Evolutionary conservation across 495 filamentous ascomycete species (phyloP), one percentile per base, ranked within the genome.

Genomic region (Parachaetomium inaequale): DNA sequence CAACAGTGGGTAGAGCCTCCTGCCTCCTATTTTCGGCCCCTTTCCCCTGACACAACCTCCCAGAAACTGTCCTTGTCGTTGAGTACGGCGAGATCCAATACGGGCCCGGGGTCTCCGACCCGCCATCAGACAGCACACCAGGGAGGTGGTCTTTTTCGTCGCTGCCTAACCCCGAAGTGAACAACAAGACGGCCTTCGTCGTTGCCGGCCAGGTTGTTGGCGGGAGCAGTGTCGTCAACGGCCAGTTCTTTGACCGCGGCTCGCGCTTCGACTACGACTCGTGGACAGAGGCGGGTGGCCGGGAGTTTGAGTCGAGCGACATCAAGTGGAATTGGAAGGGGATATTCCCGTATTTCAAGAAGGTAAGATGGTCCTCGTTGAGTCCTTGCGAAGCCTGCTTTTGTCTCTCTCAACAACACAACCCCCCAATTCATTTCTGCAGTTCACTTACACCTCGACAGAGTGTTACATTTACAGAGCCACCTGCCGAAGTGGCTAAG

Each of bases 261-360:
- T 68, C 71, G 8, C 51, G 54, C 0, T 69, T 59, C 26, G 80
- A 82, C 55, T 79, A 78, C 49, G 79, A 86, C 62, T 63, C 75
- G 0, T 86, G 85, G 84, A 73, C 75, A 51, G 63, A 67, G n/a
- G 64, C 80, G 2, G 81, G 81, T 8, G 81, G 81, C 61, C 69
- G 36, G 17, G 58, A 61, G 26, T 57, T 45, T 14, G 43, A 46
- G 1, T 34, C 25, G 2, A 56, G 56, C 21, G 17, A 21, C n/a
- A 43, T 29, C 36, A 50, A 61, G 17, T 74, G 72, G 72, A 54
- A 62, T 31, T 81, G 77, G 77, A 55, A 70, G 29, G 74, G 69
- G 15, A 25, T 79, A 6, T 61, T 74, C 23, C 78, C 77, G 1
- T 79, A 75, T 58, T 74, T 79, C 58, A 78, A 76, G 54, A 79